Conservation (phyloP, 768 basidiomycete genomes). For the Mycena rebaudengoi region DNA sequence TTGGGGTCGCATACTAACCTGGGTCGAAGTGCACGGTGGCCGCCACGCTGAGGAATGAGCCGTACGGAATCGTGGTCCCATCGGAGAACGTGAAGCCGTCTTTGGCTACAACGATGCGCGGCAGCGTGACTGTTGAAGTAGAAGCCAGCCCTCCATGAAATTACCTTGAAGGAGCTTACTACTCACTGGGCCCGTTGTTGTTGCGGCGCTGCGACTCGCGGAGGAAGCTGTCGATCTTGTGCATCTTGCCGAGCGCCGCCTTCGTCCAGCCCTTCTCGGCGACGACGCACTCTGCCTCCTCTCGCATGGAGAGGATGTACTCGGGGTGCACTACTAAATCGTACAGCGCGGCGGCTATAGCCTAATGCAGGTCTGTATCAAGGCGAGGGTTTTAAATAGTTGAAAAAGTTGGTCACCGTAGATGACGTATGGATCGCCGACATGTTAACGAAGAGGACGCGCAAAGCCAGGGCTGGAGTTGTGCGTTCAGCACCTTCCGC, state of each 20-base stretch:
- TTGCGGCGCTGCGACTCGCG: too few relatives aligned
- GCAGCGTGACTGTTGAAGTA: constrained; percentile 20
- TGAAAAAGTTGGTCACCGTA: constrained; percentile 33
- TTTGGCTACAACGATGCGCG: constrained; percentile 34
- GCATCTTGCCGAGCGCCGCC: too few relatives aligned
- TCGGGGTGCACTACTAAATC: constrained; percentile 30
- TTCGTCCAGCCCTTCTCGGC: constrained; percentile 39
- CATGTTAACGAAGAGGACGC: constrained; percentile 42
- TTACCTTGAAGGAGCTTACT: too few relatives aligned
- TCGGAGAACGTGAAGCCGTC: constrained; percentile 45
- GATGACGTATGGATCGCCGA: constrained; percentile 42
- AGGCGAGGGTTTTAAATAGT: constrained; percentile 18
- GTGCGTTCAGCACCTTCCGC: constrained; percentile 22
- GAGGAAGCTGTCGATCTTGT: too few relatives aligned
- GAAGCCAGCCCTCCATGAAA: too few relatives aligned
- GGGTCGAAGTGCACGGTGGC: not conserved
- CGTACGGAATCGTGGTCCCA: constrained; percentile 44
- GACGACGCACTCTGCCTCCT: constrained; percentile 35
- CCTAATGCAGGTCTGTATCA: constrained; percentile 40
- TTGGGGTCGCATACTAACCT: not conserved
- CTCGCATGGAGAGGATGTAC: constrained; percentile 30
- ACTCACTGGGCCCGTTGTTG: too few relatives aligned
- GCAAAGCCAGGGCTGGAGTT: constrained; percentile 10
- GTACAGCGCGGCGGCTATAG: constrained; percentile 26
- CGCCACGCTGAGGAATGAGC: constrained; percentile 30